Percentiles rank a stretch among this genome's conserved stretches.
phyloP scores from a whole-genome alignment of 2,329 filamentous ascomycete species.

The Ophiocordyceps camponoti-leonardi region DNA sequence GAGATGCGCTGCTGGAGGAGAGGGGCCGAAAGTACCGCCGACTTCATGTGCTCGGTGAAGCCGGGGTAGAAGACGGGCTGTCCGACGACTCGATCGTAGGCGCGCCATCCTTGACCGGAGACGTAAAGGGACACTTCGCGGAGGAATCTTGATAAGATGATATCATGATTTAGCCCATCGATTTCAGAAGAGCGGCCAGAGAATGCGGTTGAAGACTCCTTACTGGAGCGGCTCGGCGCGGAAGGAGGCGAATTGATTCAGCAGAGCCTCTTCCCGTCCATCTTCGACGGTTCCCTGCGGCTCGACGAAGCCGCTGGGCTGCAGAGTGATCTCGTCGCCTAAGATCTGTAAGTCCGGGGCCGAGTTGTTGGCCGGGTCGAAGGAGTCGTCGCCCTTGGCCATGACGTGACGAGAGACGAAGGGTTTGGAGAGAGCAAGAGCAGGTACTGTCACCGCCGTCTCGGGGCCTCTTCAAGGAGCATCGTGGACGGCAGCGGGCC shows the following conservation, averaged over 20 bases:
- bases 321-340: constrained; percentile 56
- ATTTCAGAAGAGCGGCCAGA: too few relatives aligned
- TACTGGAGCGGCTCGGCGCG: constrained; percentile 49
- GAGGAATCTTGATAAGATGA: constrained; percentile 49
- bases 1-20: constrained; percentile 59
- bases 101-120: constrained; percentile 85
- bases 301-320: constrained; percentile 52
- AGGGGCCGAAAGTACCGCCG: constrained; percentile 54
- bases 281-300: constrained; percentile 27
- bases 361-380: constrained; percentile 20
- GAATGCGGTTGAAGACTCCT: constrained; percentile 4
- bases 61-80: constrained; percentile 88
- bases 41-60: constrained; percentile 82
- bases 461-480: not conserved
- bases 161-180: not conserved
- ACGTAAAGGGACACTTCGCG: constrained; percentile 89
- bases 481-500: too few relatives aligned
- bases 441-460: too few relatives aligned
- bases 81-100: constrained; percentile 78
- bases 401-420: constrained; percentile 6
- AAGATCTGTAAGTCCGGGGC: constrained; percentile 66
- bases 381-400: constrained; percentile 12
- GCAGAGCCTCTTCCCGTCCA: constrained; percentile 48
- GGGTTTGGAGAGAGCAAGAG: not conserved
- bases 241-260: constrained; percentile 78